Conservation (phyloP, 1,284 basidiomycete species). For the Leccinum holopus region DNA sequence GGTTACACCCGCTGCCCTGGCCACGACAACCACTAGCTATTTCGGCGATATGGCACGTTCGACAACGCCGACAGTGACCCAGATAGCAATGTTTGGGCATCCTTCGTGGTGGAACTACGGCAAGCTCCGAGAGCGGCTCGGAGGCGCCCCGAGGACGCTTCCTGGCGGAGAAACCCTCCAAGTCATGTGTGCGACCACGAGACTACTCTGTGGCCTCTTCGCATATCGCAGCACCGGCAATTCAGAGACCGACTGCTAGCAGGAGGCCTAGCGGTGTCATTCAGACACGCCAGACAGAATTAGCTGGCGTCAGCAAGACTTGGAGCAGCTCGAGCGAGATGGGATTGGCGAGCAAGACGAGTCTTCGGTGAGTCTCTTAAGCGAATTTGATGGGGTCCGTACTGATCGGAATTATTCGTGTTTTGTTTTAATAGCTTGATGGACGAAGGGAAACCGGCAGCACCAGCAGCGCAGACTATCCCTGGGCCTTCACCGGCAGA, state of each 20-base stretch:
- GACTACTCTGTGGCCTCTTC: conserved; percentile 15
- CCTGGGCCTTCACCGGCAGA: conserved; percentile 26
- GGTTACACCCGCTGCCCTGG: conserved; percentile 25
- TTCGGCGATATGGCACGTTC: conserved; percentile 31
- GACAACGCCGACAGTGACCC: conserved; percentile 27
- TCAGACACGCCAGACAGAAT: conserved; percentile 30
- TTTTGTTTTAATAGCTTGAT: conserved; percentile 23
- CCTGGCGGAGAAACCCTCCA: too few relatives aligned
- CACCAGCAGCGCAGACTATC: conserved; percentile 11
- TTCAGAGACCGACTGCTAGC: conserved; percentile 25
- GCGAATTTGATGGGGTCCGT: background rate
- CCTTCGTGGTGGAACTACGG: conserved; percentile 8
- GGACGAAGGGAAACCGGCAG: conserved; percentile 34
- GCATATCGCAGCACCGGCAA: conserved; percentile 15
- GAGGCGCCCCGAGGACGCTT: too few relatives aligned
- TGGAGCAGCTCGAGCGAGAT: conserved; percentile 21
- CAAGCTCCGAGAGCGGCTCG: background rate
- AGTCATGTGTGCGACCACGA: too few relatives aligned
- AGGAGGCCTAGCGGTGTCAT: conserved; percentile 27
- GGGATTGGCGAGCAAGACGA: conserved; percentile 1
- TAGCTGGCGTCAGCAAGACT: conserved; percentile 33
- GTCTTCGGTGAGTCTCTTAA: conserved; percentile 20
- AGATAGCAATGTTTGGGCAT: conserved; percentile 31
- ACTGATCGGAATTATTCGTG: background rate
- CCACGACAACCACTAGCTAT: conserved; percentile 13